Base-by-base conservation (phyloP, 2,329 filamentous ascomycete species). In the Sordariomycetes sp. region DNA sequence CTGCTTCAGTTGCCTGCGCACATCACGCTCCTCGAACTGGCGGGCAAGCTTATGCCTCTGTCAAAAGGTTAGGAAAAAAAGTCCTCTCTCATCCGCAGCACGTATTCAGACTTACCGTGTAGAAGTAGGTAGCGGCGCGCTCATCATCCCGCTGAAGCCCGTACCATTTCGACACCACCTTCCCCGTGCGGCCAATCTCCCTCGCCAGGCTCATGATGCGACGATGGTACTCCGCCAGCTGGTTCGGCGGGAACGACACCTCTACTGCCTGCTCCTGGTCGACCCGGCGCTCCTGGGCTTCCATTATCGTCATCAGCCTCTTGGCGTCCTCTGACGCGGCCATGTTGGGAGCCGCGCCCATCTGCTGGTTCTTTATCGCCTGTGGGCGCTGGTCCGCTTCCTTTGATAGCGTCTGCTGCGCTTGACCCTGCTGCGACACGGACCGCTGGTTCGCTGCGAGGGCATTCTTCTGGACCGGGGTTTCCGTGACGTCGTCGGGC, bases 11-110 rank as follows among this genome's bases (percentile, higher is more conserved):
- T 68, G 67, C 2, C 64, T 69, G 70, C 78, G 73, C 53, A 69
- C 66, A 1, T 78, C 74, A 15, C 73, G 74, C 58, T 81, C 76
- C 4, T 65, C 63, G 60, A 81, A 84, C 62, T 85, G 81, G 52
- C 72, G 74, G 1, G 73, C 62, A 35, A 84, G 69, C 12, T 77
- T 78, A 32, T 73, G 67, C 59, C 80, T 77, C 80, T 84, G 62
- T 48, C 17, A 10, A 50, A 56, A 17, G 1, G 51, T 57, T 34
- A 58, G 57, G 10, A 52, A 35, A 34, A 10, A 52, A 35, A 34
- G 10, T n/a, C 17, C 15, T 45, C 6, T 32, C 28, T 45, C 39
- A 45, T n/a, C 10, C 39, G 15, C n/a, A 17, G 15, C 36, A 17
- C 39, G 7, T 45, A 45, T n/a, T 45, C 15, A 22, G n/a, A 72